Percentiles rank a stretch among this genome's conserved stretches.
phyloP scores from a whole-genome alignment of 306 rosid species.

The Ceratonia siliqua region DNA sequence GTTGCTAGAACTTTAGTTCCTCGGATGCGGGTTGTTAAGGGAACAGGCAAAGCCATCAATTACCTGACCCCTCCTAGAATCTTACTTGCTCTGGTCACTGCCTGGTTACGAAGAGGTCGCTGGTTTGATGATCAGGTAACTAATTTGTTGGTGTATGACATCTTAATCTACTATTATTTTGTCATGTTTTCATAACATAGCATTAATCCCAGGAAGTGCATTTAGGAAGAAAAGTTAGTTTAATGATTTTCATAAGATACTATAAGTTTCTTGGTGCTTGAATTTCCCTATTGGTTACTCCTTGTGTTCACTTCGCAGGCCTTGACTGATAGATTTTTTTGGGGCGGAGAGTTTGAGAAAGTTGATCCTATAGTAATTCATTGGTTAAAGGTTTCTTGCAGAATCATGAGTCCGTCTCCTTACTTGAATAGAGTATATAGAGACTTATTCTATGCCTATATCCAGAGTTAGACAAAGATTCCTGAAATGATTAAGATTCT shows the following conservation, averaged over 20 bases:
- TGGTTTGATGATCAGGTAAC: conserved; percentile 92
- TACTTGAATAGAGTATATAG: no score
- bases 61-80: conserved; percentile 97
- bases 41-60: conserved; percentile 81
- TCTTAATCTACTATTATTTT: neutral
- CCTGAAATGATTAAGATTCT: no score
- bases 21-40: conserved; percentile 90
- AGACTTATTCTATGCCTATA: no score
- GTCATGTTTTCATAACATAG: neutral
- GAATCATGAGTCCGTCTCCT: no score
- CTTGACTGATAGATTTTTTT: no score
- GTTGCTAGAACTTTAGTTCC: conserved; percentile 97
- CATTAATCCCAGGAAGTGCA: neutral
- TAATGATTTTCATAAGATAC: neutral
- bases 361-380: no score
- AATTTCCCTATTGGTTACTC: no score
- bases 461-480: no score
- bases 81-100: conserved; percentile 86
- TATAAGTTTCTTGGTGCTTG: no score
- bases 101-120: conserved; percentile 89
- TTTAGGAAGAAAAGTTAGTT: neutral
- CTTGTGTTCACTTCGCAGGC: no score
- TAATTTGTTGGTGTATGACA: neutral
- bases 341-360: no score
- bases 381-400: no score